A percentile compares a stretch with the other conserved stretches of the same genome.
Conservation (phyloP, 495 filamentous ascomycete species). For the Glutinoglossum americanum region DNA sequence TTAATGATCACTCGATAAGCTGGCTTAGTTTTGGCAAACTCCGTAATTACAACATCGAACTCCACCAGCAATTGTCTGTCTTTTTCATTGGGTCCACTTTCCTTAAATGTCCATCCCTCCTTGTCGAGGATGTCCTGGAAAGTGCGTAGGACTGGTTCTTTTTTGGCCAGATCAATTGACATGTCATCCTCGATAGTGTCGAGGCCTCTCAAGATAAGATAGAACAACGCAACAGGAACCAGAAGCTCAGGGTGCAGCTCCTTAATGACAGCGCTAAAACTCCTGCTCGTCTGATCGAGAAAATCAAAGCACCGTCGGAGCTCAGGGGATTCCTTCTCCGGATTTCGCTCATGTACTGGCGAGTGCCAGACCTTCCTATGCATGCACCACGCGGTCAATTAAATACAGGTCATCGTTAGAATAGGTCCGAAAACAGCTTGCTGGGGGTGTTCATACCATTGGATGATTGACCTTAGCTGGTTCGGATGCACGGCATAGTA, state of each 20-base stretch:
- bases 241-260: slow-evolving; percentile 88
- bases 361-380: slow-evolving; percentile 90
- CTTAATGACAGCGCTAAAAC: slow-evolving; percentile 83
- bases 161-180: slow-evolving; percentile 57
- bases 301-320: slow-evolving; percentile 67
- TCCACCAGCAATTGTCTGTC: slow-evolving; percentile 79
- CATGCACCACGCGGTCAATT: slow-evolving; percentile 5
- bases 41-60: slow-evolving; percentile 66
- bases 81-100: slow-evolving; percentile 79
- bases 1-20: slow-evolving; percentile 70
- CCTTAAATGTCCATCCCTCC: slow-evolving; percentile 77
- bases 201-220: slow-evolving; percentile 69
- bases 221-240: slow-evolving; percentile 80
- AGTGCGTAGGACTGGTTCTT: slow-evolving; percentile 67
- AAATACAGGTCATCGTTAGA: neutral
- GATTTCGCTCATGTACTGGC: slow-evolving; percentile 66
- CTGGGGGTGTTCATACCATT: slow-evolving; percentile 45
- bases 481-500: slow-evolving; percentile 62
- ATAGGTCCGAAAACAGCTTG: neutral
- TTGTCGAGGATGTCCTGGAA: slow-evolving; percentile 59
- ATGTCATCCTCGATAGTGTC: slow-evolving; percentile 99
- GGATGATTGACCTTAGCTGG: slow-evolving; percentile 66
- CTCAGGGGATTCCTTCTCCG: slow-evolving; percentile 46
- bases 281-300: slow-evolving; percentile 74
- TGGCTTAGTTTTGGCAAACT: slow-evolving; percentile 78